Conservation (phyloP, 2,329 filamentous ascomycete species). For the Aspergillus texensis region DNA sequence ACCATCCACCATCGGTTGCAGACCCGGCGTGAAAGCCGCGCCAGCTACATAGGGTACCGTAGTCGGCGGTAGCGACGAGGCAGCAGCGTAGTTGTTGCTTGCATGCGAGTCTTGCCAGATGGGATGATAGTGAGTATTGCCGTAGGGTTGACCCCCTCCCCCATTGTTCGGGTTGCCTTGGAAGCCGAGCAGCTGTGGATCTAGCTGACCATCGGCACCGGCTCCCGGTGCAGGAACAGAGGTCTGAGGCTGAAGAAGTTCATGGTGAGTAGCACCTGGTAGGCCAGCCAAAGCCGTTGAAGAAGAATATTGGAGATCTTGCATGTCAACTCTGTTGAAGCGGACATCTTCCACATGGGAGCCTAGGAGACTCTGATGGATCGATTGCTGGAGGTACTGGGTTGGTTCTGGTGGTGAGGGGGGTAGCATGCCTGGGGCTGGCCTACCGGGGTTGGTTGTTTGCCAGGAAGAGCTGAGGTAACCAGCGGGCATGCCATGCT, state of each 20-base stretch:
- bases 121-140: constrained; percentile 20
- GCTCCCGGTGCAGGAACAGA: constrained; percentile 26
- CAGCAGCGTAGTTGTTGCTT: constrained; percentile 23
- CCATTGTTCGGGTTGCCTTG: constrained; percentile 23
- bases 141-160: constrained; percentile 16
- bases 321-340: constrained; percentile 41
- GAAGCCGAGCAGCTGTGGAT: constrained; percentile 45
- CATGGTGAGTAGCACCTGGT: constrained; percentile 46
- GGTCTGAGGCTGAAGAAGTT: constrained; percentile 43
- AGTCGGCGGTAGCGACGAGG: constrained; percentile 18
- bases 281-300: constrained; percentile 45
- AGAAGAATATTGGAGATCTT: constrained; percentile 33
- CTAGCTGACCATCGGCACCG: constrained; percentile 39
- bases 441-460: constrained; percentile 53
- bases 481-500: constrained; percentile 22
- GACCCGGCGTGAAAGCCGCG: constrained; percentile 25
- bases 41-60: constrained; percentile 15
- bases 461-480: constrained; percentile 56
- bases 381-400: constrained; percentile 56
- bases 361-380: constrained; percentile 45
- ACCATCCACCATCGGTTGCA: constrained; percentile 38
- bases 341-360: constrained; percentile 48
- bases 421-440: constrained; percentile 50
- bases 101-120: constrained; percentile 28
- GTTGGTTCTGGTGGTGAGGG: constrained; percentile 48